Evolutionary conservation across 805 yeast genomes (phyloP).

Genomic region (Saturnispora sekii): DNA sequence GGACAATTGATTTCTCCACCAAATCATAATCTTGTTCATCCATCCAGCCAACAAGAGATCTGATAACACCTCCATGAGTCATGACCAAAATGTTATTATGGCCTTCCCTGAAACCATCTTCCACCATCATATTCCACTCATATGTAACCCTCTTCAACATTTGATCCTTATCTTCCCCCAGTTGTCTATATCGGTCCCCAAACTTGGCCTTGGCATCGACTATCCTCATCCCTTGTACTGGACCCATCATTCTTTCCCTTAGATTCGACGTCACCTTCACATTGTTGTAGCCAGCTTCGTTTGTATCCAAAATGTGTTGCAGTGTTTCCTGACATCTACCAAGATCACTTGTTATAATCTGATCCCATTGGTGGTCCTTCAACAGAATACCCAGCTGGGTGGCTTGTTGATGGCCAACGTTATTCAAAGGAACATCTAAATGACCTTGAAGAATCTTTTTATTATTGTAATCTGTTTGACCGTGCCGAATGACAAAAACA

Average conservation of each 20-base stretch:
- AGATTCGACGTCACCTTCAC: conserved; percentile 25
- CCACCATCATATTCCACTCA: conserved; percentile 31
- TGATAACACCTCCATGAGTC: conserved; percentile 77
- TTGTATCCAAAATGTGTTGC: conserved; percentile 27
- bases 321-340: conserved; percentile 54
- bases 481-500: conserved; percentile 67
- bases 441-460: conserved; percentile 74
- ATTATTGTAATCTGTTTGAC: conserved; percentile 70
- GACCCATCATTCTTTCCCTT: conserved; percentile 75
- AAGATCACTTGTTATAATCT: conserved; percentile 43
- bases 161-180: conserved; percentile 49
- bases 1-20: conserved; percentile 33
- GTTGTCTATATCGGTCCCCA: conserved; percentile 49
- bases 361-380: conserved; percentile 33
- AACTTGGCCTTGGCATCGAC: conserved; percentile 50
- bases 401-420: conserved; percentile 55
- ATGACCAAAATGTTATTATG: conserved; percentile 48
- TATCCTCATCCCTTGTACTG: conserved; percentile 64
- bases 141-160: conserved; percentile 40
- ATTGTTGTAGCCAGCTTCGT: conserved; percentile 10
- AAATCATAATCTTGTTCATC: conserved; percentile 30
- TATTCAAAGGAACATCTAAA: conserved; percentile 52
- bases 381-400: conserved; percentile 38
- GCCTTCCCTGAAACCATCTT: conserved; percentile 16
- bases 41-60: conserved; percentile 46